phyloP scores from a whole-genome alignment of 2,329 filamentous ascomycete genomes.

The Orbilia brochopaga region DNA sequence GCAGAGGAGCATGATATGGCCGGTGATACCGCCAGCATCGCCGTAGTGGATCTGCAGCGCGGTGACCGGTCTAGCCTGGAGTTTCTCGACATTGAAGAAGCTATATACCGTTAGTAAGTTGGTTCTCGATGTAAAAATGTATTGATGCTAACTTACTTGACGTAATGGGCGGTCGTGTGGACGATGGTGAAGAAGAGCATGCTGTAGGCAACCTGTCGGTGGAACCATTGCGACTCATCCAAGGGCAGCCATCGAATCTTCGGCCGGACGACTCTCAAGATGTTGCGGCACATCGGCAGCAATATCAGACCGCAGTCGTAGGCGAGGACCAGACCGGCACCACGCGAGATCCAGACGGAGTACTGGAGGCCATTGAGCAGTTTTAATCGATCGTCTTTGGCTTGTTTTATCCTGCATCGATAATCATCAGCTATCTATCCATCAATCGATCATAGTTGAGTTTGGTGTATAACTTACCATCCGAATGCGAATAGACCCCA shows the following conservation, averaged over 20 bases:
- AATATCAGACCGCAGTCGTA: constrained; percentile 87
- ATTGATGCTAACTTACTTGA: constrained; percentile 71
- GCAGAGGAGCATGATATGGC: constrained; percentile 97
- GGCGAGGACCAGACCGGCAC: constrained; percentile 82
- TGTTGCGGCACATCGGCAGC: constrained; percentile 90
- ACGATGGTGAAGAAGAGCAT: constrained; percentile 80
- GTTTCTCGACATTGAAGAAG: constrained; percentile 93
- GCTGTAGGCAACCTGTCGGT: constrained; percentile 89
- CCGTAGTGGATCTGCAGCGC: constrained; percentile 92
- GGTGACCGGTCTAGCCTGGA: constrained; percentile 77
- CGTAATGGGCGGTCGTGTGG: constrained; percentile 83
- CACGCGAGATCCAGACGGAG: constrained; percentile 96
- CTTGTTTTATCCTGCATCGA: constrained; percentile 75
- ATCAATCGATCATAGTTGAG: not conserved
- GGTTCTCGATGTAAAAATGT: not conserved
- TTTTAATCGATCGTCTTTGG: constrained; percentile 69
- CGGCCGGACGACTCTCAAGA: constrained; percentile 82
- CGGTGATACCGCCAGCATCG: constrained; percentile 87
- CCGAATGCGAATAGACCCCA: constrained; percentile 79
- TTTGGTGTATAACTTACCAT: constrained; percentile 69
- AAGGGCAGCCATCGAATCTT: constrained; percentile 87
- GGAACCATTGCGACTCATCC: constrained; percentile 98
- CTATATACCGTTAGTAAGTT: constrained; percentile 60
- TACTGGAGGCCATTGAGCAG: constrained; percentile 79
- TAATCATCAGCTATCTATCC: not conserved